Evolutionary conservation across 1,284 basidiomycete species (phyloP).

Genomic region (Leccinum solheimii): DNA sequence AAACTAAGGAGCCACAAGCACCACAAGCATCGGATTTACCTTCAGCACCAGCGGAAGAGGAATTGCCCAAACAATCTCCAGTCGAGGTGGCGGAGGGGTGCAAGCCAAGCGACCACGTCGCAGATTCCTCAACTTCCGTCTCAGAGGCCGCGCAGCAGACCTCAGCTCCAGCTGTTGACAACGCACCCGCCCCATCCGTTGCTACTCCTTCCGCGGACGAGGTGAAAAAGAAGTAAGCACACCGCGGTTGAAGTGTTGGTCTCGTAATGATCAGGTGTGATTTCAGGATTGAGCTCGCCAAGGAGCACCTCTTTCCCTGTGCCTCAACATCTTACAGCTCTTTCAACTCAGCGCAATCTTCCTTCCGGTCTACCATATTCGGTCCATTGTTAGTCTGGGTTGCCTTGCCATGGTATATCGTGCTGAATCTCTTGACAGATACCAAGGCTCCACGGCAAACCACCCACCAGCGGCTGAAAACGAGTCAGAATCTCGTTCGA

Average conservation of each 20-base stretch:
- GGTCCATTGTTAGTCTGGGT: conserved; percentile 50
- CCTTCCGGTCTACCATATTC: conserved; percentile 50
- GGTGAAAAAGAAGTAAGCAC: conserved; percentile 29
- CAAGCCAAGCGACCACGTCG: conserved; percentile 4
- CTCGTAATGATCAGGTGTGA: conserved; percentile 6
- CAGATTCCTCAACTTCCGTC: conserved; percentile 1
- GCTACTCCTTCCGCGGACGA: background rate
- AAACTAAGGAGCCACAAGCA: background rate
- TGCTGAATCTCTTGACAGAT: conserved; percentile 26
- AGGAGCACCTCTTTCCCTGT: conserved; percentile 48
- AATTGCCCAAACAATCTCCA: background rate
- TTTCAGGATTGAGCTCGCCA: conserved; percentile 42
- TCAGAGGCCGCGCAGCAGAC: conserved; percentile 5
- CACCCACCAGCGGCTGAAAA: conserved; percentile 4
- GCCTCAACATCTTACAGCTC: conserved; percentile 19
- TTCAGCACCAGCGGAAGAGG: conserved; percentile 2
- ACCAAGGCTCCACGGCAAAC: conserved; percentile 22
- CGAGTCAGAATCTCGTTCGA: conserved; percentile 23
- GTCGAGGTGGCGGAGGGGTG: conserved; percentile 2
- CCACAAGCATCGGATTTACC: background rate
- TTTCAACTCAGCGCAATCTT: conserved; percentile 22
- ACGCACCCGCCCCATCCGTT: background rate
- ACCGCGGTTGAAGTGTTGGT: background rate
- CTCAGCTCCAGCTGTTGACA: background rate
- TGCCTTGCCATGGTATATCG: background rate